A percentile compares a stretch with the other conserved stretches of the same genome.
Evolutionary conservation across 2,329 filamentous ascomycete species (phyloP).

Genomic region (Fusarium tuaranense): DNA sequence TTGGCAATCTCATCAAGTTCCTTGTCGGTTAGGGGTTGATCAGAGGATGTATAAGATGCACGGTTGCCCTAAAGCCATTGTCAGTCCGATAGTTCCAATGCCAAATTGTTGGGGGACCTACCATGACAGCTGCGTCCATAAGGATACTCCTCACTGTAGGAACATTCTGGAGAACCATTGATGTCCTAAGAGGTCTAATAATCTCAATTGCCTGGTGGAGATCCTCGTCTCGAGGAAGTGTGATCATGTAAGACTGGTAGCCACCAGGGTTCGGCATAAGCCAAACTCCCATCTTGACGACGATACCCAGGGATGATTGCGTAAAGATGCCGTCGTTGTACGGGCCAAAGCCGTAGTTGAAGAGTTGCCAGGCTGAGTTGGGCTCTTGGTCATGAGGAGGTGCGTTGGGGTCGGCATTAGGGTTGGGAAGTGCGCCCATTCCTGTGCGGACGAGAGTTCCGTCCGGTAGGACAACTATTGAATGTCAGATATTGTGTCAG

Average conservation of each 20-base stretch:
- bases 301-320: conserved; percentile 31
- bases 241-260: conserved; percentile 36
- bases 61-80: not conserved
- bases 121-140: conserved; percentile 36
- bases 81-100: not conserved
- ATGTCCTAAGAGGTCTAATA: conserved; percentile 32
- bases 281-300: conserved; percentile 35
- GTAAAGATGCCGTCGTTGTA: conserved; percentile 35
- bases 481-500: not conserved
- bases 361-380: conserved; percentile 31
- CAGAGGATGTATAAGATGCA: conserved; percentile 18
- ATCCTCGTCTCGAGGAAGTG: conserved; percentile 34
- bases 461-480: conserved; percentile 13
- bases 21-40: conserved; percentile 13
- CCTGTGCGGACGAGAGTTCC: conserved; percentile 29
- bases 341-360: conserved; percentile 33
- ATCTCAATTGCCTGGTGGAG: conserved; percentile 37
- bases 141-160: conserved; percentile 35
- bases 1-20: conserved; percentile 30
- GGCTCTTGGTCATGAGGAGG: conserved; percentile 30
- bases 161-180: conserved; percentile 39
- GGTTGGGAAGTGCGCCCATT: conserved; percentile 36
- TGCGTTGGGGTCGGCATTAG: conserved; percentile 20
- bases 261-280: conserved; percentile 33
- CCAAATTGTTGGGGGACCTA: not conserved